Evolutionary conservation across 2,329 filamentous ascomycete species (phyloP).

Genomic region (Pseudonectria foliicola): DNA sequence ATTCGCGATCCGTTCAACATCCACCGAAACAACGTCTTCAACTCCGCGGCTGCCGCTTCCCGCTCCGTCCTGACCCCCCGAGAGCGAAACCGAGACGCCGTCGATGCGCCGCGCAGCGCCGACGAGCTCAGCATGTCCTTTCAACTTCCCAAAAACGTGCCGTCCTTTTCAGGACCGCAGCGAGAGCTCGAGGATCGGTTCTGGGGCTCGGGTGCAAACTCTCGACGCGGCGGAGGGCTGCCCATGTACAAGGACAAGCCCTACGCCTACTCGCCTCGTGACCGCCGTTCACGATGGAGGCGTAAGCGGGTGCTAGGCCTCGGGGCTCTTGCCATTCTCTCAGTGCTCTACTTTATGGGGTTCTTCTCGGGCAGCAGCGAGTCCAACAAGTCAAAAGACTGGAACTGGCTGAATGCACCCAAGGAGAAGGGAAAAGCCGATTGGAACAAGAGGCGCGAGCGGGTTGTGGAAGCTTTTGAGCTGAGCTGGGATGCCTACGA

Average conservation of each 20-base stretch:
- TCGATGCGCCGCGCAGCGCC: conserved; percentile 33
- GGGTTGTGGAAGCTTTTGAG: conserved; percentile 82
- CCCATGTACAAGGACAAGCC: conserved; percentile 99
- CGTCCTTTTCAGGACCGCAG: conserved; percentile 59
- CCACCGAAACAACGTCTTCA: conserved; percentile 39
- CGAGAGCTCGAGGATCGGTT: conserved; percentile 58
- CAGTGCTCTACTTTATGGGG: conserved; percentile 65
- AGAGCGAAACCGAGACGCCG: conserved; percentile 33
- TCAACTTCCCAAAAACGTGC: conserved; percentile 61
- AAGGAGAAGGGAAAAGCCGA: conserved; percentile 45
- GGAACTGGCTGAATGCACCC: conserved; percentile 52
- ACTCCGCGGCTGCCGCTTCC: conserved; percentile 41
- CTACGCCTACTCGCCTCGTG: conserved; percentile 59
- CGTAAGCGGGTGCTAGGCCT: conserved; percentile 54
- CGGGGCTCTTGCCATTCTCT: conserved; percentile 46
- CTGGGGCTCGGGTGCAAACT: conserved; percentile 47
- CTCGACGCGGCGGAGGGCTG: conserved; percentile 38
- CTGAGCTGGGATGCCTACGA: conserved; percentile 91
- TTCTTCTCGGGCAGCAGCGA: conserved; percentile 39
- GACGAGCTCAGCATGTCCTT: conserved; percentile 53
- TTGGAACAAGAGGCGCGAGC: conserved; percentile 72
- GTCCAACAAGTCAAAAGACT: conserved; percentile 34
- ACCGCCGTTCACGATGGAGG: conserved; percentile 53
- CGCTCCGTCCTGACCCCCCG: conserved; percentile 37
- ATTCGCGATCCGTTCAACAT: conserved; percentile 40